Conservation (phyloP, 2,329 filamentous ascomycete genomes). For the Coniochaeta hoffmannii region DNA sequence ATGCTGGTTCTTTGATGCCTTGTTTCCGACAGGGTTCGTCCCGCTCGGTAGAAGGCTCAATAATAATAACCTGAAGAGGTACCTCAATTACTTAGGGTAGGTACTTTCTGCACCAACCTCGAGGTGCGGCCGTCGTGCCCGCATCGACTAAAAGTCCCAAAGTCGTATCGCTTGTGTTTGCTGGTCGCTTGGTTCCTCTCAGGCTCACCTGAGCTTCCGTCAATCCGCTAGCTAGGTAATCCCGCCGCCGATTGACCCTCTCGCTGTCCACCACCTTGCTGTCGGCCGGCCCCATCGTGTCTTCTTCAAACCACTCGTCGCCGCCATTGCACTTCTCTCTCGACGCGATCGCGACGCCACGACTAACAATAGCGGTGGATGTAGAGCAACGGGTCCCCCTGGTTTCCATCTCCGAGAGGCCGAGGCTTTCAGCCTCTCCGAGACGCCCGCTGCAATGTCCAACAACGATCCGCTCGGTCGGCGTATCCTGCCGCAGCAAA, state of each 20-base stretch:
- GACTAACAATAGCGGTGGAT: slow-evolving; percentile 1
- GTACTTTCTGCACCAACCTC: not conserved
- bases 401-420: slow-evolving; percentile 1
- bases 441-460: slow-evolving; percentile 42
- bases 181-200: not conserved
- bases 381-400: slow-evolving; percentile 2
- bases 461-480: slow-evolving; percentile 54
- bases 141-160: not conserved
- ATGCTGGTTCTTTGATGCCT: not conserved
- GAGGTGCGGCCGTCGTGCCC: not conserved
- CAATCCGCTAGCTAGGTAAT: not conserved
- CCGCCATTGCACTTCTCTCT: not conserved
- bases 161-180: not conserved
- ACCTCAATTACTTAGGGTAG: too few species aligned
- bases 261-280: not conserved
- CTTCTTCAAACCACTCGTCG: not conserved
- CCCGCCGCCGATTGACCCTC: not conserved
- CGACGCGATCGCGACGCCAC: not conserved
- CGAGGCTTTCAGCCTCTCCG: slow-evolving; percentile 7
- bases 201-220: not conserved
- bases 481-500: slow-evolving; percentile 55
- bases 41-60: not conserved
- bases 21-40: not conserved
- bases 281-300: too few species aligned
- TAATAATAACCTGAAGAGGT: not conserved